Evolutionary conservation across 2,329 filamentous ascomycete species (phyloP).

Genomic region (Trichoderma endophyticum): DNA sequence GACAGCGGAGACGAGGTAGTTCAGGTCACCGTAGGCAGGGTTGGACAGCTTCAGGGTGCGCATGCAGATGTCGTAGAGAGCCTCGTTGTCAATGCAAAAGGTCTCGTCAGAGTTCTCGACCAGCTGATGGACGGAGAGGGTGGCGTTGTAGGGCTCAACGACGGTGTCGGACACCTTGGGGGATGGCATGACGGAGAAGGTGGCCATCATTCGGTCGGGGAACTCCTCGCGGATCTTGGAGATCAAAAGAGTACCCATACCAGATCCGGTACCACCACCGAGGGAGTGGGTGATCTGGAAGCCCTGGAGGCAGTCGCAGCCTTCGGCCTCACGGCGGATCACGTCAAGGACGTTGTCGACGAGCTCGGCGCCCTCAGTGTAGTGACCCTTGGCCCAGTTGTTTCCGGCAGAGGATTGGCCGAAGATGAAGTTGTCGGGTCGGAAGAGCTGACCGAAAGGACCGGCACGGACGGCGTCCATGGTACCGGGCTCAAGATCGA

Average conservation of each 20-base stretch:
- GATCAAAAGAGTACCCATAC: slow-evolving; percentile 99
- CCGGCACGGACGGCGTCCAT: slow-evolving; percentile 99
- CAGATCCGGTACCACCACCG: slow-evolving; percentile 99
- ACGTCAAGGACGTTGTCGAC: slow-evolving; percentile 98
- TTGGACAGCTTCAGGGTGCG: slow-evolving; percentile 97
- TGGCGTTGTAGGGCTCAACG: slow-evolving; percentile 99
- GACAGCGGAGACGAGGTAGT: slow-evolving; percentile 98
- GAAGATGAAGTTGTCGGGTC: slow-evolving; percentile 99
- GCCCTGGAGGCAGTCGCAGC: slow-evolving; percentile 98
- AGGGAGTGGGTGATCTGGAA: slow-evolving; percentile 99
- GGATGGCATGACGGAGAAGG: slow-evolving; percentile 97
- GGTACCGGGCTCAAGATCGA: slow-evolving; percentile 98
- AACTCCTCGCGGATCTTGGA: slow-evolving; percentile 99
- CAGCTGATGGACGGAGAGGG: slow-evolving; percentile 96
- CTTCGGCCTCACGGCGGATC: slow-evolving; percentile 96
- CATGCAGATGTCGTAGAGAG: slow-evolving; percentile 99
- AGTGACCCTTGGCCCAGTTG: slow-evolving; percentile 99
- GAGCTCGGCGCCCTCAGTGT: slow-evolving; percentile 98
- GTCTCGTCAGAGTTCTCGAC: slow-evolving; percentile 99
- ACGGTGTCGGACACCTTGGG: slow-evolving; percentile 99
- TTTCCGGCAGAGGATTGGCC: slow-evolving; percentile 99
- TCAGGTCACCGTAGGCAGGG: slow-evolving; percentile 98
- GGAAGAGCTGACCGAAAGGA: slow-evolving; percentile 98
- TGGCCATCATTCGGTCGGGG: slow-evolving; percentile 99
- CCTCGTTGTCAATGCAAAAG: slow-evolving; percentile 99